Base-by-base conservation (phyloP, 2,329 filamentous ascomycete genomes). In the Leptographium radiaticola region DNA sequence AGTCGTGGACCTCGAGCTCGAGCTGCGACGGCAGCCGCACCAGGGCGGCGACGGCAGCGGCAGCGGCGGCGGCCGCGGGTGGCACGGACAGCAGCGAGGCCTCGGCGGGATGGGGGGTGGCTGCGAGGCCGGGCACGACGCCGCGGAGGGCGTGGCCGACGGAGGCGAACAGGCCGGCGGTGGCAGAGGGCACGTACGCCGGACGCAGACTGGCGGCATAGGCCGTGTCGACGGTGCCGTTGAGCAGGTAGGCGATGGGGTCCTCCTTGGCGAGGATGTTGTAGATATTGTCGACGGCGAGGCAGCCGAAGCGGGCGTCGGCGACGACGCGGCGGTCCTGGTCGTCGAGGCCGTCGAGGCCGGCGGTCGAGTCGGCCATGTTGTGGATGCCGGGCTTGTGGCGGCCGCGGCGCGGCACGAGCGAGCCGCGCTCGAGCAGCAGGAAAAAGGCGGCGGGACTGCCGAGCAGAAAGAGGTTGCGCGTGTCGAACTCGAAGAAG, bases 1-100 rank as follows among this genome's bases (percentile, higher is more conserved):
- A 98, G 66, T 98, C 87, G 64, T 97, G 93, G 0, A 91, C 91
- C 64, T 97, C 91, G 51, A 98, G 77, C 67, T 98, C 93, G n/a
- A 97, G 71, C 61, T 81, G 81, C 16, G 76, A 84, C 0, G 76
- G 78, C 40, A 81, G 70, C 43, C 78, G 75, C 49, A 68, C 59
- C 1, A 73, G 70, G 25, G 53, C 6, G 1, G 51, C 43, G 18
- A 45, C 43, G 13, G 18, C 25, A 8, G 36, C 33, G 12, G 36
- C 31, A 39, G 68, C 72, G 0, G 73, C 67, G 38, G 64, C 67
- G 11, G 56, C 47, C 9, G 45, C 67, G 10, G 56, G 45, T 10
- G 31, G 31, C 16, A 9, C 18, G n/a, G 45, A 34, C 16, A 45
- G 34, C 13, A 63, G 53, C 1, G 62, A 62, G 51, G 9, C 66